Evolutionary conservation across 805 yeast species (phyloP).

Genomic region (Gaillardinia entomophila): DNA sequence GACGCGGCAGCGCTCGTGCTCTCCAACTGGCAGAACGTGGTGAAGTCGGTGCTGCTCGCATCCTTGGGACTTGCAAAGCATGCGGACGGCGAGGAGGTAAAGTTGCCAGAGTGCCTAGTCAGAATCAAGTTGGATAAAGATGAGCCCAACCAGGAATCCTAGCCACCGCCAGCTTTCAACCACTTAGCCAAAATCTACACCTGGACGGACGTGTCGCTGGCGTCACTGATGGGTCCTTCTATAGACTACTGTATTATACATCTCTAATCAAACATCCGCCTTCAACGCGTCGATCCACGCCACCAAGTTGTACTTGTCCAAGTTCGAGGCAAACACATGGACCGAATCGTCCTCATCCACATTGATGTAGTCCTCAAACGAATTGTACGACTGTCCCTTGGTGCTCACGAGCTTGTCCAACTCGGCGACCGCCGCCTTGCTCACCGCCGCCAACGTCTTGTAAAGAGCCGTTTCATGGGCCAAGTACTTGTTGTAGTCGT

Average conservation of each 20-base stretch:
- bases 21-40: constrained; percentile 60
- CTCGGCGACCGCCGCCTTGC: constrained; percentile 3
- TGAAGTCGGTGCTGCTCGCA: constrained; percentile 58
- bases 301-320: constrained; percentile 11
- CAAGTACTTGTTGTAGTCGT: constrained; percentile 33
- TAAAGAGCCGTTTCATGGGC: constrained; percentile 40
- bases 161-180: neutral
- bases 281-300: constrained; percentile 17
- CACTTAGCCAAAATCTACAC: too few relatives aligned
- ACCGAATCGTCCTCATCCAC: neutral
- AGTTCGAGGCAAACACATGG: neutral
- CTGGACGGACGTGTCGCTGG: too few relatives aligned
- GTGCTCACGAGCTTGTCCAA: constrained; percentile 8
- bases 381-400: neutral
- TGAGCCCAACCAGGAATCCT: constrained; percentile 1
- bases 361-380: neutral
- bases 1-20: constrained; percentile 54
- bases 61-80: constrained; percentile 44
- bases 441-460: constrained; percentile 27
- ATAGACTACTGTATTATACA: neutral
- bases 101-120: constrained; percentile 63
- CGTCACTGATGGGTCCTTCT: too few relatives aligned
- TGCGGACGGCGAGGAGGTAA: constrained; percentile 36
- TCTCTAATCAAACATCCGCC: constrained; percentile 3
- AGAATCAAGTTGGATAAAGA: constrained; percentile 49